Percentiles rank a stretch among this genome's conserved stretches.
Conservation (phyloP, 108 stramenopile genomes). For the Fragilaria radians region DNA sequence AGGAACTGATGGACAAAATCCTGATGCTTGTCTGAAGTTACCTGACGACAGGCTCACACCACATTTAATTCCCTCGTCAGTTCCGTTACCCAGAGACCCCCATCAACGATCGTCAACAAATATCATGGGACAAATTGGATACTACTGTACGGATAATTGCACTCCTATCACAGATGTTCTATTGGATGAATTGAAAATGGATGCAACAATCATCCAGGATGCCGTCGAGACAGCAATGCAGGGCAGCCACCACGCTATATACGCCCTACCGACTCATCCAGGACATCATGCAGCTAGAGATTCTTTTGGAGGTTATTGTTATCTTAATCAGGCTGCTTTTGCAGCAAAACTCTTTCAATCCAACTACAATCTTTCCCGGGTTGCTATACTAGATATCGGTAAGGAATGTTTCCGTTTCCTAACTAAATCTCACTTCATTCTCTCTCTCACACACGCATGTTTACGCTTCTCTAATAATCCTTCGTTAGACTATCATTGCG, state of each 20-base stretch:
- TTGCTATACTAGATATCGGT: slow-evolving; percentile 37
- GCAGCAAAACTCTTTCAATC: slow-evolving; percentile 45
- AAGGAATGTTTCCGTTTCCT: slow-evolving; percentile 12
- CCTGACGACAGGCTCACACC: background rate
- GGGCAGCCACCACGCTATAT: slow-evolving; percentile 7
- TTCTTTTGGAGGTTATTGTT: slow-evolving; percentile 80
- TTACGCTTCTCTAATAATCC: too few relatives aligned
- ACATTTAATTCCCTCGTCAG: slow-evolving; percentile 27
- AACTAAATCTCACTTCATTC: too few relatives aligned
- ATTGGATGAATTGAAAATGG: slow-evolving; percentile 39
- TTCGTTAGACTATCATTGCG: slow-evolving; percentile 75
- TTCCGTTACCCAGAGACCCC: slow-evolving; percentile 26
- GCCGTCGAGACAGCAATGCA: slow-evolving; percentile 32
- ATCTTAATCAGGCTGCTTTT: slow-evolving; percentile 64
- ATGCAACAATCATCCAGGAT: slow-evolving; percentile 37
- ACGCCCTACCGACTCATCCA: slow-evolving; percentile 72
- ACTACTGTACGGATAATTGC: slow-evolving; percentile 63
- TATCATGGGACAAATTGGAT: slow-evolving; percentile 73
- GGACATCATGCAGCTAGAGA: slow-evolving; percentile 76
- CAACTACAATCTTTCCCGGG: slow-evolving; percentile 14
- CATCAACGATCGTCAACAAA: slow-evolving; percentile 47
- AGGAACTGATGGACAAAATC: slow-evolving; percentile 30
- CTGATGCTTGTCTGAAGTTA: slow-evolving; percentile 2
- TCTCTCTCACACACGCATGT: too few relatives aligned
- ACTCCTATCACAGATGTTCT: slow-evolving; percentile 60